Evolutionary conservation across 768 basidiomycete species (phyloP).

Genomic region (Melanogaster broomeanus): DNA sequence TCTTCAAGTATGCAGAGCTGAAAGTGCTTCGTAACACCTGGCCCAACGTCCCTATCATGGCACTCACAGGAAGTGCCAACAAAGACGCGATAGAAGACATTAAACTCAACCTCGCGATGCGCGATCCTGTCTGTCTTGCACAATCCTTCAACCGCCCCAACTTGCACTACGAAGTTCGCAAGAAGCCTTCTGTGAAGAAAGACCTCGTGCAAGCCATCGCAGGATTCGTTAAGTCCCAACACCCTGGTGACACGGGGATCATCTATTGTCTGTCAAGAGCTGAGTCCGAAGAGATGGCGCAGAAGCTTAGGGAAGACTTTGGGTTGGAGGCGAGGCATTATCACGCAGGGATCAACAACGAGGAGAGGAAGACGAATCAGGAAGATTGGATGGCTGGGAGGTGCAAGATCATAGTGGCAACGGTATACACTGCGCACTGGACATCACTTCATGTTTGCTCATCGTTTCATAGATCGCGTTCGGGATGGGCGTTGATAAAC

Average conservation of each 20-base stretch:
- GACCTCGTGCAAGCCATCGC: conserved; percentile 62
- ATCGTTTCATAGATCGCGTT: conserved; percentile 73
- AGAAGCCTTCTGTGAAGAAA: conserved; percentile 44
- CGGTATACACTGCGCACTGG: conserved; percentile 49
- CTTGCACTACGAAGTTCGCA: conserved; percentile 68
- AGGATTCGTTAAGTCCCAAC: conserved; percentile 61
- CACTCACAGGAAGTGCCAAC: conserved; percentile 94
- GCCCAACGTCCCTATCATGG: conserved; percentile 88
- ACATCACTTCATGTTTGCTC: background rate
- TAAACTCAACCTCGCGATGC: conserved; percentile 64
- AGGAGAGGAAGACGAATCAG: conserved; percentile 65
- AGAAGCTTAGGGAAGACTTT: conserved; percentile 55
- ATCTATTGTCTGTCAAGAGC: conserved; percentile 78
- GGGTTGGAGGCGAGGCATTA: conserved; percentile 74
- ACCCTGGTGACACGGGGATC: conserved; percentile 69
- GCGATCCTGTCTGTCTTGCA: conserved; percentile 54
- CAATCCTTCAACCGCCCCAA: conserved; percentile 97
- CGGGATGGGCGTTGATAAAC: conserved; percentile 96
- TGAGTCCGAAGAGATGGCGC: conserved; percentile 82
- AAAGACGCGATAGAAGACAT: conserved; percentile 78
- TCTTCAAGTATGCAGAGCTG: conserved; percentile 64
- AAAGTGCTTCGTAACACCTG: conserved; percentile 70
- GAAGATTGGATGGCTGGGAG: conserved; percentile 72
- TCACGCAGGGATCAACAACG: conserved; percentile 74
- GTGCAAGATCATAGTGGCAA: conserved; percentile 88